Base-by-base conservation (phyloP, 805 yeast genomes). In the Myxozyma melibiosi region DNA sequence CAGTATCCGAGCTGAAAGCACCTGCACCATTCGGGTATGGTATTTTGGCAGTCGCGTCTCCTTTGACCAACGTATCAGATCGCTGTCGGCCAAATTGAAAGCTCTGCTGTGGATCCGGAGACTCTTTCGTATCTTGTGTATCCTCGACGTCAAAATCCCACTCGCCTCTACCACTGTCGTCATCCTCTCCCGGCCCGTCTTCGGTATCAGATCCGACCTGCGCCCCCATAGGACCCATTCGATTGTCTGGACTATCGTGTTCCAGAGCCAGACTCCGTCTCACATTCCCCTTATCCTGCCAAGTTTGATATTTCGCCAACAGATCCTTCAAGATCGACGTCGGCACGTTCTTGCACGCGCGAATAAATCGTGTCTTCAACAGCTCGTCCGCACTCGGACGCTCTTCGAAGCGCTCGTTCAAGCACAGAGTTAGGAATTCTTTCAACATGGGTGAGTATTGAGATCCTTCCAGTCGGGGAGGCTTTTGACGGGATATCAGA, bases 401-500 rank as follows among this genome's bases (percentile, higher is more conserved):
- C 67, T 88, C 95, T 14, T 83, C 85, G 0, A 98, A 96, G 57
- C 87, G 88, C 71, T 95, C 99, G 70, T 95, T 98, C 41, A 94
- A 77, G 73, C 98, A 92, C 45, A 86, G 74, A 0, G 99, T 97
- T 51, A 95, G 84, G 55, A 90, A 82, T 69, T 94, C 98, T 66
- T 91, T 94, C 54, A 94, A 74, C 1, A 79, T 71, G 0, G 87
- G 70, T 0, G 96, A 82, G 70, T 88, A 90, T 58, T 85, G 88
- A 51, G 91, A 76, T 6, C 98, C 98, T 69, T 94, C 99, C 55
- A 94, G 75, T 60, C 99, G 79, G 3, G 99, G 96, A 4, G 99
- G 99, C 53, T 91, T 88, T 64, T 88, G 89, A 64, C 90, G 88
- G 0, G 97, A 88, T 48, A 94, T 90, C 72, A 94, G 75, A 68